Conservation (phyloP, 2,329 filamentous ascomycete genomes). For the Apiospora saccharicola region DNA sequence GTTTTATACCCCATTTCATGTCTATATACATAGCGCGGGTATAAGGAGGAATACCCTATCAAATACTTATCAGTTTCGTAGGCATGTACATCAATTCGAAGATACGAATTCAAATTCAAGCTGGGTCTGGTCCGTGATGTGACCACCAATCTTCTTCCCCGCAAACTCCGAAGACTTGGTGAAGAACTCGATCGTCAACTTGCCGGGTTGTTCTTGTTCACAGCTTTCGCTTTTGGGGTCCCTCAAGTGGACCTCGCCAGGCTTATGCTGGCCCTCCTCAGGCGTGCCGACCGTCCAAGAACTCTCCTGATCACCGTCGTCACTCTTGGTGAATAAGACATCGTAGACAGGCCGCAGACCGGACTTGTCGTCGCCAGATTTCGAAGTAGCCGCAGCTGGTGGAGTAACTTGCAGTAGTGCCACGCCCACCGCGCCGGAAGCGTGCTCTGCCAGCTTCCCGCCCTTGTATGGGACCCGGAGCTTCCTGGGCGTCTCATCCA, state of each 20-base stretch:
- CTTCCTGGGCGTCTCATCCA: conserved; percentile 66
- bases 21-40: not conserved
- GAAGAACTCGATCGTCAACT: conserved; percentile 25
- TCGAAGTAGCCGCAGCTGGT: conserved; percentile 33
- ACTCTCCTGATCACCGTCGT: not conserved
- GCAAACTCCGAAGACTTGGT: conserved; percentile 13
- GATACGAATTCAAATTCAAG: conserved; percentile 27
- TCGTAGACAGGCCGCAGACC: conserved; percentile 41
- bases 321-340: conserved; percentile 31
- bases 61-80: not conserved
- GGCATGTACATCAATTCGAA: not conserved
- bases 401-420: conserved; percentile 38
- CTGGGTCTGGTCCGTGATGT: not conserved
- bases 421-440: conserved; percentile 57
- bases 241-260: conserved; percentile 25
- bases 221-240: conserved; percentile 1
- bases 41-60: not conserved
- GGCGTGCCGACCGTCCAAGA: not conserved
- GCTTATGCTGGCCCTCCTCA: not conserved
- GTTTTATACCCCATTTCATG: not conserved
- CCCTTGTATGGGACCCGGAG: conserved; percentile 59
- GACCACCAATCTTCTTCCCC: conserved; percentile 21
- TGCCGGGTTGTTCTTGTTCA: not conserved
- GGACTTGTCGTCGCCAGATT: not conserved
- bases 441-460: conserved; percentile 57